Evolutionary conservation across 495 filamentous ascomycete genomes (phyloP).

Genomic region (Annulohypoxylon bovei): DNA sequence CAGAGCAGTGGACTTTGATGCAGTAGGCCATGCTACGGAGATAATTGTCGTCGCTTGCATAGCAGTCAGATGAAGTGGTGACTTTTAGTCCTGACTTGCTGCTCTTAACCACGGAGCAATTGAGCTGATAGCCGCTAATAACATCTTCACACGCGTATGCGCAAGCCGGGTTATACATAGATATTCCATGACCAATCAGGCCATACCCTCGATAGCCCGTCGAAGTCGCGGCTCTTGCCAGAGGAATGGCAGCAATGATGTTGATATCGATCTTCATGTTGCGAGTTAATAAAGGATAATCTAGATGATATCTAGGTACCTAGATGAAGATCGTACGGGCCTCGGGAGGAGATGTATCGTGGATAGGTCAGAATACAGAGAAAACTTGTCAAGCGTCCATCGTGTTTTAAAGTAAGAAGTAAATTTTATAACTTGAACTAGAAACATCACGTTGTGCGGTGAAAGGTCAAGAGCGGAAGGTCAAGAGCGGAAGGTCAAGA

Average conservation of each 20-base stretch:
- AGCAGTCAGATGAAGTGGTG: constrained; percentile 48
- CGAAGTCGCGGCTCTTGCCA: constrained; percentile 7
- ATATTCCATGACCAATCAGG: constrained; percentile 51
- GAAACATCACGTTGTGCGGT: not conserved
- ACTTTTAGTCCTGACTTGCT: constrained; percentile 18
- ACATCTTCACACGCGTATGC: constrained; percentile 46
- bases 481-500: not conserved
- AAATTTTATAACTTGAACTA: not conserved
- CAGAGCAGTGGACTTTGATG: constrained; percentile 45
- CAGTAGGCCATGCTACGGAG: constrained; percentile 54
- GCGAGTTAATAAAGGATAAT: not conserved
- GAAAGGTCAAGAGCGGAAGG: not conserved
- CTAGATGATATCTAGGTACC: not conserved
- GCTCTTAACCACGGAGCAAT: constrained; percentile 38
- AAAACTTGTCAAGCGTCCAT: not conserved
- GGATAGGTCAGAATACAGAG: not conserved
- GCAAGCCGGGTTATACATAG: constrained; percentile 49
- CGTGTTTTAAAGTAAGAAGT: not conserved
- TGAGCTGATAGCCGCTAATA: constrained; percentile 41
- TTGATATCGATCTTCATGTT: constrained; percentile 9
- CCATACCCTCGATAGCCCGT: constrained; percentile 25
- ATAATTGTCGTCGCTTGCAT: constrained; percentile 47
- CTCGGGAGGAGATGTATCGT: not conserved
- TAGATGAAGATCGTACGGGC: not conserved
- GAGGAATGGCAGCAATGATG: not conserved